phyloP scores from a whole-genome alignment of 73 alveolate species.

The Halteria grandinella region DNA sequence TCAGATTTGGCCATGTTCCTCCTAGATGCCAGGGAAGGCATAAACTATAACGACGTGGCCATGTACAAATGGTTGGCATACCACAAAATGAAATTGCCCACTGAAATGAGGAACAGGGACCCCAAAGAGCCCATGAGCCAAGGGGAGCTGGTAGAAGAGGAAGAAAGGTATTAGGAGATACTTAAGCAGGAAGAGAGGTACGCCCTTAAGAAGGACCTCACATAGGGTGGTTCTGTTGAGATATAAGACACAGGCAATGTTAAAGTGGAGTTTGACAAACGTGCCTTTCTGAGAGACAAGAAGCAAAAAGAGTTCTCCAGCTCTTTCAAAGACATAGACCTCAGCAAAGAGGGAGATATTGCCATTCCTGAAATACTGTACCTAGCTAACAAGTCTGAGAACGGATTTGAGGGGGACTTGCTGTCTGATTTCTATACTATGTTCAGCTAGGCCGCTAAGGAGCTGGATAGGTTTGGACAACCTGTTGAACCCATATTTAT shows the following conservation, averaged over 20 bases:
- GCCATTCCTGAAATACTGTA: conserved; percentile 60
- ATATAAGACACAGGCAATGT: too few relatives aligned
- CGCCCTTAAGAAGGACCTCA: too few relatives aligned
- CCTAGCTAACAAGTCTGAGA: conserved; percentile 79
- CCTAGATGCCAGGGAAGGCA: conserved; percentile 79
- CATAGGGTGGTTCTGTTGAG: too few relatives aligned
- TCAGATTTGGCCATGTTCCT: conserved; percentile 81
- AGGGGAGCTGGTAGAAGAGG: neutral
- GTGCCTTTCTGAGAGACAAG: conserved; percentile 2
- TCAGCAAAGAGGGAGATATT: too few relatives aligned
- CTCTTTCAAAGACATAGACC: conserved; percentile 19
- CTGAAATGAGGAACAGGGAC: neutral
- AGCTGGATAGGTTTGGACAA: conserved; percentile 4
- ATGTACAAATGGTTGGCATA: conserved; percentile 77
- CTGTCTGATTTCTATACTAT: conserved; percentile 63
- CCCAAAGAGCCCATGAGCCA: neutral
- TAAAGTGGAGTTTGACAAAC: conserved; percentile 6
- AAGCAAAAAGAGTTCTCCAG: conserved; percentile 26
- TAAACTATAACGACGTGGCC: conserved; percentile 72
- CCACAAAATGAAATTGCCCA: conserved; percentile 15
- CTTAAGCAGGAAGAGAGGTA: neutral
- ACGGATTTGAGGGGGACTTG: conserved; percentile 80
- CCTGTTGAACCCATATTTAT: conserved; percentile 77
- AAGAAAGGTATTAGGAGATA: conserved; percentile 7
- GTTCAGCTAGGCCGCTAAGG: conserved; percentile 63